These are phyloP conservation scores for Pholiota molesta DNA, from an alignment of 768 basidiomycete species.

Conservation along the genomic window DNA sequence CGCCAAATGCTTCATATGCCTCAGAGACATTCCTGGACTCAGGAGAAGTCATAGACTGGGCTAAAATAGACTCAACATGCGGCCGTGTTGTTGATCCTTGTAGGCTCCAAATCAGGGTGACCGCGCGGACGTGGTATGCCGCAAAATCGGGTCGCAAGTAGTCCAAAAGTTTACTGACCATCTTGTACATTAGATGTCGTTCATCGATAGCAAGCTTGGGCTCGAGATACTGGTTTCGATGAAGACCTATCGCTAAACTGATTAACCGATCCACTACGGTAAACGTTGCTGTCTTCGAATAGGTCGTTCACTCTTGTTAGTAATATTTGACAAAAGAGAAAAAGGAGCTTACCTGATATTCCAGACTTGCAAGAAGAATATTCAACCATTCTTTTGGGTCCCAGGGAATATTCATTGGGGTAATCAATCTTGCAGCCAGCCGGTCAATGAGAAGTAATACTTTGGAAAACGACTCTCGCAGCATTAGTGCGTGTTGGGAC, in stretches of 20 bases:
- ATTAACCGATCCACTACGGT: conserved; percentile 66
- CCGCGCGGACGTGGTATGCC: conserved; percentile 80
- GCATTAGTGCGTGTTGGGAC: conserved; percentile 29
- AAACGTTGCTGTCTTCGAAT: conserved; percentile 63
- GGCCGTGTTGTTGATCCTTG: conserved; percentile 56
- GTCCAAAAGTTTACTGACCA: conserved; percentile 69
- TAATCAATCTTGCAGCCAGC: conserved; percentile 48
- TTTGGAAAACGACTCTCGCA: conserved; percentile 57
- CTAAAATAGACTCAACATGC: conserved; percentile 80
- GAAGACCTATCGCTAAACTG: conserved; percentile 56
- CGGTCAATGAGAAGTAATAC: conserved; percentile 53
- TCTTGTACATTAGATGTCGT: conserved; percentile 54
- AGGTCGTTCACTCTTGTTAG: background rate
- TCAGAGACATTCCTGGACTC: conserved; percentile 50
- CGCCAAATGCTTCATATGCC: conserved; percentile 87
- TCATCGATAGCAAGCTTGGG: conserved; percentile 60
- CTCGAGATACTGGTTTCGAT: conserved; percentile 49
- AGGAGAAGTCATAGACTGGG: conserved; percentile 66
- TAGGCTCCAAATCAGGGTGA: conserved; percentile 82
- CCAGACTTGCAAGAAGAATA: conserved; percentile 52
- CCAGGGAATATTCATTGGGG: conserved; percentile 53
- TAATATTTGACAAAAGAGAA: conserved; percentile 14
- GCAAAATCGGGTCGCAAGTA: conserved; percentile 72
- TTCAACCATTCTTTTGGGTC: conserved; percentile 66
- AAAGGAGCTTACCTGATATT: conserved; percentile 51